phyloP scores from a whole-genome alignment of 2,329 filamentous ascomycete genomes.

The Cladobotryum mycophilum region DNA sequence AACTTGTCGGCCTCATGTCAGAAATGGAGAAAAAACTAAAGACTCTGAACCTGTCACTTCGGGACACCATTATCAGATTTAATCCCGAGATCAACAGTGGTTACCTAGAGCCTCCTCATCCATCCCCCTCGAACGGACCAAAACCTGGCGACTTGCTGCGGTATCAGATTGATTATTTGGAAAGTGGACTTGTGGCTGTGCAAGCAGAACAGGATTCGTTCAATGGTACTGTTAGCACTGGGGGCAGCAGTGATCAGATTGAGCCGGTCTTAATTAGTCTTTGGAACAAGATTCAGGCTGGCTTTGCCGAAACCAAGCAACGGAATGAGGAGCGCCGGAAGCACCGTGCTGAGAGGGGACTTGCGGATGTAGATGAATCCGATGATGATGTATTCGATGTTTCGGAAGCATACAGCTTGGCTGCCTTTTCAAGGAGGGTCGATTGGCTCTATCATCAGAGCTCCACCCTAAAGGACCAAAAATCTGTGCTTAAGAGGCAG shows the following conservation, averaged over 20 bases:
- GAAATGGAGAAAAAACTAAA: slow-evolving; percentile 48
- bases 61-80: slow-evolving; percentile 58
- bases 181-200: slow-evolving; percentile 57
- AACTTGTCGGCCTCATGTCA: slow-evolving; percentile 20
- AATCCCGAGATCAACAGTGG: slow-evolving; percentile 49
- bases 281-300: slow-evolving; percentile 50
- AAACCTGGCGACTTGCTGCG: slow-evolving; percentile 43
- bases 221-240: slow-evolving; percentile 7
- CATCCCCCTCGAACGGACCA: slow-evolving; percentile 18
- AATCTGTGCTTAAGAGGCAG: slow-evolving; percentile 80
- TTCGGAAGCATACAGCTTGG: slow-evolving; percentile 62
- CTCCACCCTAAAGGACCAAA: slow-evolving; percentile 77
- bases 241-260: slow-evolving; percentile 43
- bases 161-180: slow-evolving; percentile 64
- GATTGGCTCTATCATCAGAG: slow-evolving; percentile 72
- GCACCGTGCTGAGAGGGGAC: slow-evolving; percentile 49
- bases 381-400: slow-evolving; percentile 54
- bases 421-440: slow-evolving; percentile 71
- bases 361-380: slow-evolving; percentile 54
- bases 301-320: slow-evolving; percentile 48
- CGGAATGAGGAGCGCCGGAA: slow-evolving; percentile 48
- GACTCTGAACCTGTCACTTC: slow-evolving; percentile 58
- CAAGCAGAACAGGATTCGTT: slow-evolving; percentile 48
- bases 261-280: slow-evolving; percentile 48
- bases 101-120: slow-evolving; percentile 39